Conservation (phyloP, 495 filamentous ascomycete genomes). For the Astrothelium subdiscretum region DNA sequence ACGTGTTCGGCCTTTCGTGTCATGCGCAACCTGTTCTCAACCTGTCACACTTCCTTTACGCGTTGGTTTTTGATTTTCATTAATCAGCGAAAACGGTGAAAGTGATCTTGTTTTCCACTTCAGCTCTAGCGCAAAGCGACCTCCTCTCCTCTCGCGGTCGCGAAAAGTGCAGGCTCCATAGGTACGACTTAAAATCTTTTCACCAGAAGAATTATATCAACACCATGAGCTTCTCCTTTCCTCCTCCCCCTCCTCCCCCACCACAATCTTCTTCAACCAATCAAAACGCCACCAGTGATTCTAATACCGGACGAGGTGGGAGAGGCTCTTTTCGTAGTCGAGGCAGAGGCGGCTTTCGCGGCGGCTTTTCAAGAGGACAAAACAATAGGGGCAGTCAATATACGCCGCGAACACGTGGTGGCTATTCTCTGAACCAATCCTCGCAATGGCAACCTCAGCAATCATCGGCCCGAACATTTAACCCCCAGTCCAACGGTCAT, state of each 20-base stretch:
- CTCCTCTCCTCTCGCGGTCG: not conserved
- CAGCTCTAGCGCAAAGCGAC: too few relatives aligned
- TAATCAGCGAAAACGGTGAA: too few relatives aligned
- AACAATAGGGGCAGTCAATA: not conserved
- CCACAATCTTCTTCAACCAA: conserved; percentile 18
- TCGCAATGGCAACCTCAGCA: not conserved
- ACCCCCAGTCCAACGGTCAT: not conserved
- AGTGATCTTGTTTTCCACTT: too few relatives aligned
- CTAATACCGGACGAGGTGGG: conserved; percentile 12
- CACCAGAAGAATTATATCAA: not conserved
- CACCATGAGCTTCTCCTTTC: conserved; percentile 25
- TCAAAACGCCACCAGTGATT: conserved; percentile 6
- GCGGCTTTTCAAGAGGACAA: not conserved
- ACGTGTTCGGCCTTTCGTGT: too few relatives aligned
- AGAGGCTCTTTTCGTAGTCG: conserved; percentile 9
- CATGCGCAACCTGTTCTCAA: too few relatives aligned
- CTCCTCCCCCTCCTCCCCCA: conserved; percentile 31
- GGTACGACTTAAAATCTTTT: not conserved
- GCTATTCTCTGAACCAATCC: not conserved
- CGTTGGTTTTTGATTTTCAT: too few relatives aligned
- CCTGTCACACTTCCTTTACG: too few relatives aligned
- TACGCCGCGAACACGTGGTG: not conserved
- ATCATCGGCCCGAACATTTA: not conserved
- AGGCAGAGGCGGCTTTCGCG: conserved; percentile 6
- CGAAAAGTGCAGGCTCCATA: not conserved